Base-by-base conservation (phyloP, 345 rosid genomes). In the Gossypium herbaceum region DNA sequence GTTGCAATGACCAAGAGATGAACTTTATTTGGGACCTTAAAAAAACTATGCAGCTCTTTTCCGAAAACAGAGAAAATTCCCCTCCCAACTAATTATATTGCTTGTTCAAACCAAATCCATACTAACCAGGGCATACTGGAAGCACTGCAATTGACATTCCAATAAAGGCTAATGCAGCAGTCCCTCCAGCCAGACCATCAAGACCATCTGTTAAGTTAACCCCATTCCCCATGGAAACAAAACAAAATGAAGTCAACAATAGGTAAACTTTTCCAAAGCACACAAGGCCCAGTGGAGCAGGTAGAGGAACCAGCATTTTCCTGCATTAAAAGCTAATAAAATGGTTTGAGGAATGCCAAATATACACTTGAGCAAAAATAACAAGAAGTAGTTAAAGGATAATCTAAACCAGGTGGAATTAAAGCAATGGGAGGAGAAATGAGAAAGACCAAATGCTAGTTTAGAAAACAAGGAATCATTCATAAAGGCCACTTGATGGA, bases 121-220 rank as follows among this genome's bases (percentile, higher is more conserved):
- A 86, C 96, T 80, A 72, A 94, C 98, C 97, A 48, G 97, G 78
- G 84, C 91, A 92, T 75, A 92, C 84, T 3, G 97, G 97, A 82
- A 94, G 97, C 83, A 89, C 97, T 57, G 91, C 89, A 12, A 90
- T 82, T 7, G 98, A 88, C 97, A 94, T 88, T 68, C 92, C 98
- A 64, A 89, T 69, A 75, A 94, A 92, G 76, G 95, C 90, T 83
- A 92, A 75, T 24, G 91, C 90, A 76, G 95, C 90, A 66, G 89
- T 80, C 55, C 98, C 98, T 75, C 93, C 95, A 54, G 95, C 95
- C 34, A 90, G 79, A 41, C 97, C 97, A 75, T 92, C 97, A 56
- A 88, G 91, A 80, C 92, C 90, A 84, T 94, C 93, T 0, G 93
- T 90, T 75, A 88, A 78, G 80, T 84, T 82, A 66, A 94, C 80